These are phyloP conservation scores for Biscogniauxia sp. DNA, from an alignment of 2,329 filamentous ascomycete genomes.

Conservation along the genomic window DNA sequence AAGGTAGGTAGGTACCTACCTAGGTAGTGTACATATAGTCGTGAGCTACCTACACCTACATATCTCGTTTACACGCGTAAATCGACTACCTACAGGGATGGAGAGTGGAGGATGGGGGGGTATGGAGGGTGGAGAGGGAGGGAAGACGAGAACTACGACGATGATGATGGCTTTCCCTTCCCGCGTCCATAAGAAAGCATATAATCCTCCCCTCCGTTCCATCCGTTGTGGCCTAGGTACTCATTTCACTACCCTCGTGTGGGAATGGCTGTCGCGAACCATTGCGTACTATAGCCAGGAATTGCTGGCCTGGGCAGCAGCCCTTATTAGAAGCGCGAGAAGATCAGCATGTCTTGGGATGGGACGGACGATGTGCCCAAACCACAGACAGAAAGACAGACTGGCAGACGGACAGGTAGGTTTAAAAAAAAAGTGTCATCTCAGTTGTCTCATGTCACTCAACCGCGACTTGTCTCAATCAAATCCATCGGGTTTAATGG, in stretches of 20 bases:
- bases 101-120: slow-evolving; percentile 8
- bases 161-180: not conserved
- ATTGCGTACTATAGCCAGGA: slow-evolving; percentile 9
- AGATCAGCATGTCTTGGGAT: not conserved
- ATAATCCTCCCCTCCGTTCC: slow-evolving; percentile 13
- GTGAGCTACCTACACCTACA: no score
- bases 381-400: not conserved
- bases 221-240: slow-evolving; percentile 1
- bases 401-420: no score
- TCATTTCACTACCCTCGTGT: slow-evolving; percentile 1
- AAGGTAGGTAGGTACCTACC: no score
- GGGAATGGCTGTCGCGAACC: slow-evolving; percentile 11
- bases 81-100: slow-evolving; percentile 12
- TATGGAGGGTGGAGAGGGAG: slow-evolving; percentile 4
- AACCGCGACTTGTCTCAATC: not conserved
- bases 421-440: not conserved
- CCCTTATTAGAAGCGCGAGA: slow-evolving; percentile 1
- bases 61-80: slow-evolving; percentile 29
- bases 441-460: not conserved
- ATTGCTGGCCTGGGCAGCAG: slow-evolving; percentile 9
- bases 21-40: no score
- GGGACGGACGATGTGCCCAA: not conserved
- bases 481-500: not conserved
- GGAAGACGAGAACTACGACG: no score
- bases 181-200: slow-evolving; percentile 25